Evolutionary conservation across 192 early-diverging fungal genomes (phyloP).

Genomic region (Blastocladiella britannica): DNA sequence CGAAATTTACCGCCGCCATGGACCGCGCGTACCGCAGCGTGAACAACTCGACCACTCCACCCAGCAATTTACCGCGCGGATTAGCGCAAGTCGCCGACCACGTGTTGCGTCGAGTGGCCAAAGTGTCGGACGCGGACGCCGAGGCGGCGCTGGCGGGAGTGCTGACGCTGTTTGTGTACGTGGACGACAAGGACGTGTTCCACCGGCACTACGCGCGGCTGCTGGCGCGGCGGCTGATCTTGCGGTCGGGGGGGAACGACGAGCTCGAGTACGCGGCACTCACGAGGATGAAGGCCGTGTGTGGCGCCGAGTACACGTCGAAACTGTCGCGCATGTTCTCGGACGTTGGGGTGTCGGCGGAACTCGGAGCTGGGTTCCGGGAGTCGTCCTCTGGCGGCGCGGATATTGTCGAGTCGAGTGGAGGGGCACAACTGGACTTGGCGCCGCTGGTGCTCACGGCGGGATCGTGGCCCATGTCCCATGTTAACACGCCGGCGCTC

Average conservation of each 20-base stretch:
- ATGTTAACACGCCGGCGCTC: background rate
- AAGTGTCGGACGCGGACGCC: constrained; percentile 28
- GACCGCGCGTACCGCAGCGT: constrained; percentile 64
- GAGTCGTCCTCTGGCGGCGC: no score
- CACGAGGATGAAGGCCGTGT: constrained; percentile 51
- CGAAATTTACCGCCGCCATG: constrained; percentile 47
- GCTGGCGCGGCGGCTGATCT: constrained; percentile 64
- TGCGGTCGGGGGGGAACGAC: constrained; percentile 43
- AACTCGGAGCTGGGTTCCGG: constrained; percentile 34
- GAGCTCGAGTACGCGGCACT: constrained; percentile 69
- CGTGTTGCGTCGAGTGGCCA: constrained; percentile 40
- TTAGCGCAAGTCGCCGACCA: constrained; percentile 50
- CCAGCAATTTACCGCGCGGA: constrained; percentile 36
- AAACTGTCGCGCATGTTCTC: constrained; percentile 78
- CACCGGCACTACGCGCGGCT: constrained; percentile 74
- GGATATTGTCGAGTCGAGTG: no score
- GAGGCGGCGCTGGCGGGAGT: constrained; percentile 41
- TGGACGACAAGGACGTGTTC: constrained; percentile 79
- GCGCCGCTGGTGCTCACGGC: constrained; percentile 51
- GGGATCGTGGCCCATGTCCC: constrained; percentile 60
- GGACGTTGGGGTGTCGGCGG: constrained; percentile 54
- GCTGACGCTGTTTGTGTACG: constrained; percentile 60
- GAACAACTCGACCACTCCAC: constrained; percentile 48
- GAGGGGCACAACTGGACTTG: constrained; percentile 24
- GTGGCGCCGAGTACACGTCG: constrained; percentile 66